phyloP scores from a whole-genome alignment of 306 rosid species.

The Quercus robur region DNA sequence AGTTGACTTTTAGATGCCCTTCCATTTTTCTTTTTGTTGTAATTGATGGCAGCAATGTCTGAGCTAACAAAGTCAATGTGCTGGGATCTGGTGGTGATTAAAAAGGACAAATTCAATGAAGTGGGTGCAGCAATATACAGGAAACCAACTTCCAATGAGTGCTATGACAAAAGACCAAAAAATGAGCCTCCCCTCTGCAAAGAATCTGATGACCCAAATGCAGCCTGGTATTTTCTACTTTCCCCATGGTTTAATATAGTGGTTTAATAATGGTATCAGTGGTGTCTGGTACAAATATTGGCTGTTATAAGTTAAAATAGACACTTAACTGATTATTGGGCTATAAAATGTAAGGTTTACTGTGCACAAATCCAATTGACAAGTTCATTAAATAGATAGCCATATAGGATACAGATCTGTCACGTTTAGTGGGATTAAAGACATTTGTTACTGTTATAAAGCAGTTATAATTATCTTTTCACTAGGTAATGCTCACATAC shows the following conservation, averaged over 20 bases:
- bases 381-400: not conserved
- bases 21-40: constrained; percentile 2
- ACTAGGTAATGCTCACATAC: no score
- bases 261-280: not conserved
- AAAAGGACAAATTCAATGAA: constrained; percentile 57
- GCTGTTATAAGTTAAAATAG: not conserved
- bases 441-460: not conserved
- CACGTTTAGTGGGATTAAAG: not conserved
- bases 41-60: constrained; percentile 57
- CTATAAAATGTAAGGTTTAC: not conserved
- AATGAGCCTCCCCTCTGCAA: constrained; percentile 71
- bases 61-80: constrained; percentile 71
- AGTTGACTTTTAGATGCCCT: constrained; percentile 3
- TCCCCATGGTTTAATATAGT: not conserved
- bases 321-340: not conserved
- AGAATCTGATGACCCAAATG: constrained; percentile 68
- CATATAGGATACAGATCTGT: not conserved
- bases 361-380: not conserved
- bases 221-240: constrained; percentile 54
- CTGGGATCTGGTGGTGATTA: constrained; percentile 70
- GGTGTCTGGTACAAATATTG: not conserved
- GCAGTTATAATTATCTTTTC: no score
- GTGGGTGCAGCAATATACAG: constrained; percentile 78
- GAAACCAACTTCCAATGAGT: constrained; percentile 76
- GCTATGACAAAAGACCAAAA: constrained; percentile 46